Conservation (phyloP, 2,329 filamentous ascomycete genomes). For the Plectosphaerella cucumerina region DNA sequence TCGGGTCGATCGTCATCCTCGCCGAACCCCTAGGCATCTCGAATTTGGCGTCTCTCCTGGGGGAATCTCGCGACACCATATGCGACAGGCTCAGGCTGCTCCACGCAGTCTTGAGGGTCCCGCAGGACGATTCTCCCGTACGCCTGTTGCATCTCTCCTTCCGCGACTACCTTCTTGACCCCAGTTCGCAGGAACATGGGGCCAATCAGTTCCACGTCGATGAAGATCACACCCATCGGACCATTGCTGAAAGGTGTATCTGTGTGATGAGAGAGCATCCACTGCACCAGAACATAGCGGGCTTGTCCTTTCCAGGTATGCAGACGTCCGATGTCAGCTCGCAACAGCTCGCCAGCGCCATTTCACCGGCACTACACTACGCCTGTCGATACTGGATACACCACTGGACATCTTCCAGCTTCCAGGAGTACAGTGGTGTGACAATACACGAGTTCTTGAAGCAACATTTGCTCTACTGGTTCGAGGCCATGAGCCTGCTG, state of each 20-base stretch:
- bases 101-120: conserved; percentile 28
- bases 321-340: conserved; percentile 16
- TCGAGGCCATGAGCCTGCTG: conserved; percentile 32
- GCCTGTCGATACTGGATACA: conserved; percentile 34
- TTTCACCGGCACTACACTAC: conserved; percentile 30
- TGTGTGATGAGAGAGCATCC: conserved; percentile 20
- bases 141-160: conserved; percentile 30
- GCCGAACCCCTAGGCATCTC: conserved; percentile 21
- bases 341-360: conserved; percentile 12
- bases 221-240: conserved; percentile 23
- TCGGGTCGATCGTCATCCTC: conserved; percentile 25
- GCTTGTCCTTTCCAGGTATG: conserved; percentile 19
- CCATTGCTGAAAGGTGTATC: conserved; percentile 28
- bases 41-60: conserved; percentile 22
- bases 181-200: conserved; percentile 16
- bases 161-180: conserved; percentile 30
- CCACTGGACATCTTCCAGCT: conserved; percentile 23
- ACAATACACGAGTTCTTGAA: conserved; percentile 28
- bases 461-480: conserved; percentile 34
- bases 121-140: conserved; percentile 17
- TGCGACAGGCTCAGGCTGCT: conserved; percentile 19
- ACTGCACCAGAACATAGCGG: conserved; percentile 31
- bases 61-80: conserved; percentile 11
- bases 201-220: conserved; percentile 27
- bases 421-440: conserved; percentile 19